Conservation (phyloP, 2,329 filamentous ascomycete species). For the Pseudopithomyces maydicus region DNA sequence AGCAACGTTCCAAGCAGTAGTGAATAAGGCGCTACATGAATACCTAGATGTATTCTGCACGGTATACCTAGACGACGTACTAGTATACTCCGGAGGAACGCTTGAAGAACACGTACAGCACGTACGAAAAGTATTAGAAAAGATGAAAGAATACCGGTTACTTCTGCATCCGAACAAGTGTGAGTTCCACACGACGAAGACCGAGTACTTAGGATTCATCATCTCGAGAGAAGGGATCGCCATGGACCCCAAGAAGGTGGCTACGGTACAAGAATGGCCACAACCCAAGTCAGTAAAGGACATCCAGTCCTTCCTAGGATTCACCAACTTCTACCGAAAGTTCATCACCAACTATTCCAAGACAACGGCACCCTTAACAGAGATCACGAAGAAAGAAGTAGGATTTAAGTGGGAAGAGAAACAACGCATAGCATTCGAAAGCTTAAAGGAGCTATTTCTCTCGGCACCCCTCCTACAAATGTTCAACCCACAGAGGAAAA, state of each 20-base stretch:
- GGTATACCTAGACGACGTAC: neutral
- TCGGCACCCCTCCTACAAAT: neutral
- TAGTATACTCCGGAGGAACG: neutral
- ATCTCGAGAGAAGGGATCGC: neutral
- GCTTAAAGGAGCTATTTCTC: too few species aligned
- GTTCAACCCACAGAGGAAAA: neutral
- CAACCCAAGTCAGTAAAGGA: neutral
- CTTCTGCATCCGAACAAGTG: neutral
- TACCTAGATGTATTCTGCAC: neutral
- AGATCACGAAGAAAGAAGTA: neutral
- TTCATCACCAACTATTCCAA: neutral
- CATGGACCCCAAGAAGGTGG: neutral
- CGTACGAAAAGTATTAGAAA: neutral
- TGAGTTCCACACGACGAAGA: neutral
- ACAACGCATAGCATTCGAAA: neutral
- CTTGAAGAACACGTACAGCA: neutral
- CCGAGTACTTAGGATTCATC: neutral
- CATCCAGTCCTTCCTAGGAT: neutral
- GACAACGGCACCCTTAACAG: neutral
- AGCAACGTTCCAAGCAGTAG: neutral
- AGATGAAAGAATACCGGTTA: neutral
- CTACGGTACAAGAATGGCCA: neutral
- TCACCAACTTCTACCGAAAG: neutral
- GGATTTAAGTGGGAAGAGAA: neutral
- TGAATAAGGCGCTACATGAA: neutral